A percentile compares a stretch with the other conserved stretches of the same genome.
Conservation (phyloP, 495 filamentous ascomycete species). For the Daldinia concentrica region DNA sequence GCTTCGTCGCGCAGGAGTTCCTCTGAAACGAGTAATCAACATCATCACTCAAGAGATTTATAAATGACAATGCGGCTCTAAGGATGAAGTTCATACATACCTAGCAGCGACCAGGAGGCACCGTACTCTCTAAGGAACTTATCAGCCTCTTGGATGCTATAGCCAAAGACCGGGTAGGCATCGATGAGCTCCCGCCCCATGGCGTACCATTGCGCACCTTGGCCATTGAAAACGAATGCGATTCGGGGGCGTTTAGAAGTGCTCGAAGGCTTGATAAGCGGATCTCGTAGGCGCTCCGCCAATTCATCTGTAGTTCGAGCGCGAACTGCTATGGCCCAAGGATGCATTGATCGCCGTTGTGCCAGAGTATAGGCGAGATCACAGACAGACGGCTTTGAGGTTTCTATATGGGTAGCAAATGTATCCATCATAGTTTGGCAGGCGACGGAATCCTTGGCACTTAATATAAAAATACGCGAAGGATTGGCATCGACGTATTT, state of each 20-base stretch:
- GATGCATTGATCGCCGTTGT: too few relatives aligned
- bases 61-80: too few relatives aligned
- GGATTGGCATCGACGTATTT: too few relatives aligned
- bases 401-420: too few relatives aligned
- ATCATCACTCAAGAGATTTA: background rate
- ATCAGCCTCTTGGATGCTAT: constrained; percentile 38
- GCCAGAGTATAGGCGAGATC: too few relatives aligned
- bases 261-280: background rate
- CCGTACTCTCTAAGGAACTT: constrained; percentile 9
- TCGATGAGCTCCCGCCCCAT: constrained; percentile 52
- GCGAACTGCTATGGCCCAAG: too few relatives aligned
- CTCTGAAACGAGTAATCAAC: background rate
- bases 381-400: too few relatives aligned
- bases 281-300: constrained; percentile 1
- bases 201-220: constrained; percentile 59
- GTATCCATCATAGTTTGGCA: too few relatives aligned
- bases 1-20: background rate
- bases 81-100: background rate
- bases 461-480: too few relatives aligned
- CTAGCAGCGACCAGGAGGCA: background rate
- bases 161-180: constrained; percentile 19
- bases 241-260: constrained; percentile 27
- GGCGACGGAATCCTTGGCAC: too few relatives aligned
- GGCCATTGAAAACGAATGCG: constrained; percentile 51
- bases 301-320: constrained; percentile 26